Evolutionary conservation across 139 green algal species (phyloP), one percentile per base, ranked within the genome.

Genomic region (Limnomonas spitsbergensis): DNA sequence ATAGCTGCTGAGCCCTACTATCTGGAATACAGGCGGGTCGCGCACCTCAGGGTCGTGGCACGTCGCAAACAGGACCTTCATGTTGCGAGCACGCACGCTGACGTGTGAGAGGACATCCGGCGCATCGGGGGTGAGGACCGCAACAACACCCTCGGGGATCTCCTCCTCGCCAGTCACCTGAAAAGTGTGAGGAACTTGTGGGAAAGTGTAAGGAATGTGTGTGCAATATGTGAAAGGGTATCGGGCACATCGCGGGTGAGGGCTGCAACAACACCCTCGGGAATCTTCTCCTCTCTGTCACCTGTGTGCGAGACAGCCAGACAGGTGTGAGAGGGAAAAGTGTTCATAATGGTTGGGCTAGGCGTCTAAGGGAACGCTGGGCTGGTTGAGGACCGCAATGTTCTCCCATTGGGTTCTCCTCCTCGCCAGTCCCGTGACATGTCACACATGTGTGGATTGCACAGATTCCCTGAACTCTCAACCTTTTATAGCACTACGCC

Each of bases 61-160:
- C 1, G 88, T 91, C 1, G 85, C 88, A 74, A 92, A 89, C 61
- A 92, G 84, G 69, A 88, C 83, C 24, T 85, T 81, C 90, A 95
- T 93, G 91, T 98, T 98, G 74, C 95, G 87, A 1, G 94, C 91
- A n/a, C 95, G 86, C 73, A 98, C 95, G 6, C 83, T 88, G 32
- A 97, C 89, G 86, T 98, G 95, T 6, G 85, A 93, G 77, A 98
- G 85, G 56, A 98, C 92, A 78, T 98, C 95, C 0, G 93, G 93
- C 0, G 93, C 90, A 32, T 74, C 68, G 29, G 68, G 68, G 7
- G 93, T 95, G 6, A 98, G 82, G 81, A 98, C 87, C 1, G 87
- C 93, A 38, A 98, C 91, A 29, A 84, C 88, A n/a, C 93, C 93
- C 76, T 92, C 88, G 14, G 95, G 95, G 76, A 98, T 94, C 88